Percentiles rank a stretch among this genome's conserved stretches.
phyloP scores from a whole-genome alignment of 805 yeast species.

The Tanozyma kutaoensis region DNA sequence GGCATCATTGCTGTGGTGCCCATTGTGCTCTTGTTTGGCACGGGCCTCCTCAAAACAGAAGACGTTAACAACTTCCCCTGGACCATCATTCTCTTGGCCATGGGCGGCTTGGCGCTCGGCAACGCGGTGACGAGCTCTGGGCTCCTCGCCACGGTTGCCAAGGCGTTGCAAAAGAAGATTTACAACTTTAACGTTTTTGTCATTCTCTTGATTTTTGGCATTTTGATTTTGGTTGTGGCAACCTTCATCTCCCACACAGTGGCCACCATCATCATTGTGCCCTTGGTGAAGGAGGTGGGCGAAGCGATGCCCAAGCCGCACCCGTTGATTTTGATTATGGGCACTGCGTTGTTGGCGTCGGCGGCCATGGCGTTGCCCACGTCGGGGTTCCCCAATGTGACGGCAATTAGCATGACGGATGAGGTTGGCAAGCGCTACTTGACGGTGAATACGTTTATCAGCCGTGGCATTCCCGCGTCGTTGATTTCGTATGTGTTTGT shows the following conservation, averaged over 20 bases:
- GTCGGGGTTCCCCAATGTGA: conserved; percentile 30
- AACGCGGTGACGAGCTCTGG: conserved; percentile 93
- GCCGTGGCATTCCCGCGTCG: conserved; percentile 29
- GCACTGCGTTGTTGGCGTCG: conserved; percentile 25
- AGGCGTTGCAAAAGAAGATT: conserved; percentile 50
- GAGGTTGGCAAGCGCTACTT: conserved; percentile 26
- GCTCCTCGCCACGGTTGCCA: conserved; percentile 65
- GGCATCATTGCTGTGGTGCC: conserved; percentile 93
- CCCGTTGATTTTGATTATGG: conserved; percentile 26
- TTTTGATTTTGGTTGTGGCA: conserved; percentile 25
- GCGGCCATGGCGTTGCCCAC: conserved; percentile 35
- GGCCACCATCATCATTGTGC: conserved; percentile 28
- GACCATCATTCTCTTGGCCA: conserved; percentile 90
- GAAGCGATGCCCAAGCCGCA: conserved; percentile 22
- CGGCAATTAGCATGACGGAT: conserved; percentile 30
- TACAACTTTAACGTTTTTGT: conserved; percentile 57
- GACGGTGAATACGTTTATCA: conserved; percentile 27
- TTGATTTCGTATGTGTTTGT: conserved; percentile 21
- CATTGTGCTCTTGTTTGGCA: conserved; percentile 80
- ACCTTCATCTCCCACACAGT: conserved; percentile 32
- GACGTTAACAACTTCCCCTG: conserved; percentile 94
- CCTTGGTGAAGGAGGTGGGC: conserved; percentile 28
- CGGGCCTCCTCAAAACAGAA: conserved; percentile 75
- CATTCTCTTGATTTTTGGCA: conserved; percentile 50
- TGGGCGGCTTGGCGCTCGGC: conserved; percentile 97